Evolutionary conservation across 2,329 filamentous ascomycete species (phyloP), one percentile per base, ranked within the genome.

Genomic region (Trichoderma atrobrunneum): DNA sequence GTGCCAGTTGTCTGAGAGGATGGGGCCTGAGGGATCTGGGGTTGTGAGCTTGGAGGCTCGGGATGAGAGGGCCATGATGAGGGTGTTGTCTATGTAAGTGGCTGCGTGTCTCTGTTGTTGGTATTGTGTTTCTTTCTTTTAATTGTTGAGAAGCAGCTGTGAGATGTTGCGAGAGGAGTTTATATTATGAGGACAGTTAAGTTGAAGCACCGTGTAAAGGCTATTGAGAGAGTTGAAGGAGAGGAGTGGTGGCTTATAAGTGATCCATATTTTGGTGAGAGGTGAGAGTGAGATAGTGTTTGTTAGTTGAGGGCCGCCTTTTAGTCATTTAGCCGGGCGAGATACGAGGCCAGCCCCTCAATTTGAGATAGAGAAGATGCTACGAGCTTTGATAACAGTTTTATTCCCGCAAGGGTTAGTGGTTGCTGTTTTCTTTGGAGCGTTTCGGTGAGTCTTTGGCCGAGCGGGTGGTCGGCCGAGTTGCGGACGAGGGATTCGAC

Each of bases 1-100:
- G 68, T 85, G 74, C 80, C 82, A 88, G 7, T 83, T 76, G 73
- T 88, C 80, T 8, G 78, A 76, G 54, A 87, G 76, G 71, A 85
- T 72, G 24, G 77, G 69, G 75, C 63, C 24, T 26, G 66, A 60
- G 56, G 68, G 74, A 64, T 76, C 76, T 6, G 79, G 76, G 71
- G 77, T 74, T 14, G 78, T 76, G 32, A 79, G 76, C 24, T 77
- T 73, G 10, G 74, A 72, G 26, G 80, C 81, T 21, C 80, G 79
- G 5, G 60, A 73, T 54, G 80, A 81, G 63, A 74, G 70, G 8
- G 73, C 59, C 73, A 74, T 74, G 73, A 14, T 56, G 16, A 7
- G 18, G 8, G 14, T 2, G 43, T 5, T 48, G 5, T 32, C 1
- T 57, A 2, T 32, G 14, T 54, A 30, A 48, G 12, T 6, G 12